Conservation (phyloP, 1,284 basidiomycete genomes). For the Ustilago tritici region DNA sequence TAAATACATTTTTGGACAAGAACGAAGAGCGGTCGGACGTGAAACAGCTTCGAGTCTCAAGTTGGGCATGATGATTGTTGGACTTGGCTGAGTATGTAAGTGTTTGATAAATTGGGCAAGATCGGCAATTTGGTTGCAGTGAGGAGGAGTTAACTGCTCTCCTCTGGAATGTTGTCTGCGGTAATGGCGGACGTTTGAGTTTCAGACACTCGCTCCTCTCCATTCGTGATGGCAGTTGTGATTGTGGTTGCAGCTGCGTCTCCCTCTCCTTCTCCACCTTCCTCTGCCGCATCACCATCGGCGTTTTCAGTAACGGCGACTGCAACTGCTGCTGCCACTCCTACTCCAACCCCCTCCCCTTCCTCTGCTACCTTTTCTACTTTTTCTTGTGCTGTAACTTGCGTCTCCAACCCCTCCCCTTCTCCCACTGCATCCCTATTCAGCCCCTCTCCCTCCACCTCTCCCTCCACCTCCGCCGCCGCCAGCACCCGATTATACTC, state of each 20-base stretch:
- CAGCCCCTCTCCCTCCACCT: background rate
- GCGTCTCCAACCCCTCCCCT: background rate
- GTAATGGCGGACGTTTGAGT: background rate
- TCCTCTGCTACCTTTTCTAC: background rate
- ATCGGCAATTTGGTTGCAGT: too few relatives aligned
- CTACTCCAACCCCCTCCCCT: background rate
- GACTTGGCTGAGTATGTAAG: too few relatives aligned
- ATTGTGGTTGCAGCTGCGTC: background rate
- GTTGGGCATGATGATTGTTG: too few relatives aligned
- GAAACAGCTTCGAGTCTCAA: too few relatives aligned
- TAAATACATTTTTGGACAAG: too few relatives aligned
- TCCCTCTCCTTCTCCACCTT: background rate
- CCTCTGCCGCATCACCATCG: background rate
- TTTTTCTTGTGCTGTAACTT: too few relatives aligned
- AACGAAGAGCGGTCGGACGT: too few relatives aligned
- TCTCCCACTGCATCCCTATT: conserved; percentile 1
- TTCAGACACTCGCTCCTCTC: background rate
- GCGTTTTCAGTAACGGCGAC: background rate
- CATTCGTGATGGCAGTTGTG: background rate
- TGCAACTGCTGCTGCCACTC: background rate
- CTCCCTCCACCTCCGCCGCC: background rate
- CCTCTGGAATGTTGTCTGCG: too few relatives aligned
- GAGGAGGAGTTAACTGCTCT: too few relatives aligned
- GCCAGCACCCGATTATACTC: conserved; percentile 4
- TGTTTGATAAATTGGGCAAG: too few relatives aligned